These are phyloP conservation scores for Sugiyamaella marilandica DNA, from an alignment of 805 yeast genomes.

Conservation along the genomic window DNA sequence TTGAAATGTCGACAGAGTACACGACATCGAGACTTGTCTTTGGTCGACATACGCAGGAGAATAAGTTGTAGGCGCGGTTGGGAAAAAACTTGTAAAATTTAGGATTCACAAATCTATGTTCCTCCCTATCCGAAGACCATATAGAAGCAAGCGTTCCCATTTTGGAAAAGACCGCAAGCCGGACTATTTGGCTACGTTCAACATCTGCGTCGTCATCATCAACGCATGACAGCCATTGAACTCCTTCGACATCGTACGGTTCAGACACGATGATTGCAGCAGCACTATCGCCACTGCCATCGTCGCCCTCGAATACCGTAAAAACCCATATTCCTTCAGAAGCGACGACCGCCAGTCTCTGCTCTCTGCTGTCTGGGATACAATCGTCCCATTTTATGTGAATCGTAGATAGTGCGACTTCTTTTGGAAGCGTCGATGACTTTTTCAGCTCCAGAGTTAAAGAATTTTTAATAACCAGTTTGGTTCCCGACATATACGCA, in stretches of 20 bases:
- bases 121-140: conserved; percentile 22
- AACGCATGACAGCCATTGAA: conserved; percentile 18
- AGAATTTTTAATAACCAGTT: conserved; percentile 18
- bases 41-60: conserved; percentile 14
- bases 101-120: conserved; percentile 14
- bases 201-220: conserved; percentile 1
- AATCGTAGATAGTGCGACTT: conserved; percentile 12
- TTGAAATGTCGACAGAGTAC: conserved; percentile 2
- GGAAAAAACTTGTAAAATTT: conserved; percentile 5
- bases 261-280: conserved; percentile 15
- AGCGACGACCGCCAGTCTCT: conserved; percentile 19
- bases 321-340: conserved; percentile 14
- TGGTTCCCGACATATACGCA: conserved; percentile 18
- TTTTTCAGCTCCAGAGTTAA: conserved; percentile 17
- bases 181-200: conserved; percentile 11
- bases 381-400: conserved; percentile 19
- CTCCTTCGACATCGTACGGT: conserved; percentile 7
- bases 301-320: conserved; percentile 9
- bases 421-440: conserved; percentile 11
- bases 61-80: background rate
- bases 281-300: background rate
- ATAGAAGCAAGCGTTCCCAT: conserved; percentile 9
- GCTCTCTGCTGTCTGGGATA: conserved; percentile 12
- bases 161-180: conserved; percentile 15
- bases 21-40: conserved; percentile 15